These are phyloP conservation scores for Cucumis melo DNA, from an alignment of 306 rosid genomes.

Conservation along the genomic window DNA sequence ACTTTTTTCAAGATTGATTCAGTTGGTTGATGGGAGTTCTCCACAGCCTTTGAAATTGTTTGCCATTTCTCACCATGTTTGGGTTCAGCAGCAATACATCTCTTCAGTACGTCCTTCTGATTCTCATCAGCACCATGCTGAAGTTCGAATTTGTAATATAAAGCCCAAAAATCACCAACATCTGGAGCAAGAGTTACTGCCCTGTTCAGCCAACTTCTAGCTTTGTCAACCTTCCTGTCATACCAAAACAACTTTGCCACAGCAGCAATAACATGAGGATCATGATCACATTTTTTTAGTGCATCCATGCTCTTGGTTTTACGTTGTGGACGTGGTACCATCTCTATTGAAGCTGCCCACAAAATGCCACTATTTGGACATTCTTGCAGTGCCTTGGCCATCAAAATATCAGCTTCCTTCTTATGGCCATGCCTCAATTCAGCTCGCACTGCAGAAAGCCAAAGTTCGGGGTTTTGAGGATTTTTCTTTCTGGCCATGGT, in stretches of 20 bases:
- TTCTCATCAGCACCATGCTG: slow-evolving; percentile 78
- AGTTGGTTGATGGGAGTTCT: slow-evolving; percentile 74
- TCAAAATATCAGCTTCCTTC: slow-evolving; percentile 80
- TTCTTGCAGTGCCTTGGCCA: slow-evolving; percentile 90
- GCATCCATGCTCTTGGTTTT: slow-evolving; percentile 85
- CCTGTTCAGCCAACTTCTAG: slow-evolving; percentile 74
- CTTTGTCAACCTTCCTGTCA: slow-evolving; percentile 87
- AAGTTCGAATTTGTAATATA: slow-evolving; percentile 73
- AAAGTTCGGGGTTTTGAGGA: slow-evolving; percentile 78
- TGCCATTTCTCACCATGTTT: slow-evolving; percentile 96
- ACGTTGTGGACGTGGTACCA: slow-evolving; percentile 91
- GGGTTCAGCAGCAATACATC: slow-evolving; percentile 69
- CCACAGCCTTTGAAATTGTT: slow-evolving; percentile 65
- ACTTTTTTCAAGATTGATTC: slow-evolving; percentile 81
- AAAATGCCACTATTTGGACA: slow-evolving; percentile 77
- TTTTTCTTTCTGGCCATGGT: slow-evolving; percentile 82
- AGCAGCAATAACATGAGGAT: slow-evolving; percentile 73
- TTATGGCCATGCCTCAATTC: slow-evolving; percentile 67
- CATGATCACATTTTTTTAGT: slow-evolving; percentile 81
- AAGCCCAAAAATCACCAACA: slow-evolving; percentile 86
- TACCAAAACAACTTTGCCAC: slow-evolving; percentile 84
- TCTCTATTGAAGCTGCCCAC: slow-evolving; percentile 84
- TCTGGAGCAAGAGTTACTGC: slow-evolving; percentile 92
- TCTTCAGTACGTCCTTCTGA: slow-evolving; percentile 66
- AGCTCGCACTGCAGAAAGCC: slow-evolving; percentile 88